A percentile compares a stretch with the other conserved stretches of the same genome.
Evolutionary conservation across 164 flowering plant species (phyloP).

Genomic region (Macadamia tetraphylla): DNA sequence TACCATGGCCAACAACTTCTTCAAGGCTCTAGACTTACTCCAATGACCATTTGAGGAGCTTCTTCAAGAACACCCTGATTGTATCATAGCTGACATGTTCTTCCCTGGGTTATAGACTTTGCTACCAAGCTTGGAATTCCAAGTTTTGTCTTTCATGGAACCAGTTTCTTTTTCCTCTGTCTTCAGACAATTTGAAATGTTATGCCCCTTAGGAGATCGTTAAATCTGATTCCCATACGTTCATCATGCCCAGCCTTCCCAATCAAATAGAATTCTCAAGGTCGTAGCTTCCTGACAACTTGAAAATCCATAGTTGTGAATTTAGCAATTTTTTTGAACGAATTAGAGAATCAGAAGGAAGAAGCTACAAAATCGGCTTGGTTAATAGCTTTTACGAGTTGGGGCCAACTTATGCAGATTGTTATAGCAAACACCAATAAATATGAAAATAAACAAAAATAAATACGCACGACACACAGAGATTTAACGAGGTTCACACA

Average conservation of each 20-base stretch:
- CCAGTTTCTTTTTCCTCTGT: constrained; percentile 25
- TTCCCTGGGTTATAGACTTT: constrained; percentile 32
- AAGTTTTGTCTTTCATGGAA: constrained; percentile 31
- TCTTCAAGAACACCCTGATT: constrained; percentile 26
- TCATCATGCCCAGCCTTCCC: constrained; percentile 37
- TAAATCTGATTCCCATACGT: constrained; percentile 26
- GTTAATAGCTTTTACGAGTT: constrained; percentile 38
- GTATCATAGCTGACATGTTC: constrained; percentile 37
- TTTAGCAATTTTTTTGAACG: background rate
- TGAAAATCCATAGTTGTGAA: background rate
- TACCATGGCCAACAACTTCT: too few relatives aligned
- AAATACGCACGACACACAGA: too few relatives aligned
- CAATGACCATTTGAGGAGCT: constrained; percentile 24
- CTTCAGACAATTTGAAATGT: constrained; percentile 10
- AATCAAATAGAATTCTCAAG: constrained; percentile 23
- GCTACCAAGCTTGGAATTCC: constrained; percentile 22
- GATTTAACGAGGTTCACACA: constrained; percentile 23
- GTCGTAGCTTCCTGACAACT: constrained; percentile 20
- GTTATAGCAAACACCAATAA: constrained; percentile 7
- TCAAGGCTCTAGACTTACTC: constrained; percentile 13
- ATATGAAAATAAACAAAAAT: constrained; percentile 28
- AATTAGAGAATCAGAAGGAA: constrained; percentile 14
- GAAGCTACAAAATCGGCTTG: constrained; percentile 21
- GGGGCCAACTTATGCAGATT: constrained; percentile 25
- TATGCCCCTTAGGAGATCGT: constrained; percentile 24